phyloP scores from a whole-genome alignment of 805 yeast species.

The Candida khao-thaluensis region DNA sequence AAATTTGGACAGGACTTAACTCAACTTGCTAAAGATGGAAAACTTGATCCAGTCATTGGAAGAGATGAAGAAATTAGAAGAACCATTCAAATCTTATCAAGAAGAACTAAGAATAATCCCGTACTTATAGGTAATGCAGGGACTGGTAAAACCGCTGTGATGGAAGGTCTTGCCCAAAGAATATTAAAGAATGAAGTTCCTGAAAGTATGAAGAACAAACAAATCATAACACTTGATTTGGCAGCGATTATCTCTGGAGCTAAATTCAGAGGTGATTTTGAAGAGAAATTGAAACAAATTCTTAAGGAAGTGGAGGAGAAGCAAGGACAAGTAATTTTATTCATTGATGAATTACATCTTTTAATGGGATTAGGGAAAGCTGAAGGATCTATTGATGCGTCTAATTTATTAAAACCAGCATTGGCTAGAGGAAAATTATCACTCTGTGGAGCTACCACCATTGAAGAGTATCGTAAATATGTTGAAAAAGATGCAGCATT shows the following conservation, averaged over 20 bases:
- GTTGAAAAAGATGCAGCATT: constrained; percentile 96
- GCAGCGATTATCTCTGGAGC: constrained; percentile 94
- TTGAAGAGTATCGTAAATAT: constrained; percentile 88
- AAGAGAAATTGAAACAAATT: constrained; percentile 79
- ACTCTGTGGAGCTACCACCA: constrained; percentile 94
- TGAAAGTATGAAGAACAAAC: constrained; percentile 85
- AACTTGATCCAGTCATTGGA: constrained; percentile 95
- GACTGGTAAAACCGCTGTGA: constrained; percentile 95
- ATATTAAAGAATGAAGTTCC: constrained; percentile 92
- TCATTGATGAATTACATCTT: constrained; percentile 89
- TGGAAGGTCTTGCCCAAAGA: constrained; percentile 95
- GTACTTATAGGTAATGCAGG: constrained; percentile 96
- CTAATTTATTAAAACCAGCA: constrained; percentile 89
- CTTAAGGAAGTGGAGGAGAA: constrained; percentile 81
- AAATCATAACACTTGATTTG: constrained; percentile 78
- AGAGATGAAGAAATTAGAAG: constrained; percentile 93
- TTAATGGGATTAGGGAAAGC: constrained; percentile 88
- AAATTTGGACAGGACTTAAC: constrained; percentile 86
- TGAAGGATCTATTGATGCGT: constrained; percentile 95
- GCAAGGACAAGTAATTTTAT: constrained; percentile 72
- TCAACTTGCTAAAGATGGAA: constrained; percentile 81
- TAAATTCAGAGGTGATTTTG: constrained; percentile 94
- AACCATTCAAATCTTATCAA: constrained; percentile 85
- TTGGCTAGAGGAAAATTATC: constrained; percentile 89
- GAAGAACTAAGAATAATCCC: constrained; percentile 95